A percentile compares a stretch with the other conserved stretches of the same genome.
Evolutionary conservation across 352 stramenopile species (phyloP).

Genomic region (Phytophthora macrochlamydospora): DNA sequence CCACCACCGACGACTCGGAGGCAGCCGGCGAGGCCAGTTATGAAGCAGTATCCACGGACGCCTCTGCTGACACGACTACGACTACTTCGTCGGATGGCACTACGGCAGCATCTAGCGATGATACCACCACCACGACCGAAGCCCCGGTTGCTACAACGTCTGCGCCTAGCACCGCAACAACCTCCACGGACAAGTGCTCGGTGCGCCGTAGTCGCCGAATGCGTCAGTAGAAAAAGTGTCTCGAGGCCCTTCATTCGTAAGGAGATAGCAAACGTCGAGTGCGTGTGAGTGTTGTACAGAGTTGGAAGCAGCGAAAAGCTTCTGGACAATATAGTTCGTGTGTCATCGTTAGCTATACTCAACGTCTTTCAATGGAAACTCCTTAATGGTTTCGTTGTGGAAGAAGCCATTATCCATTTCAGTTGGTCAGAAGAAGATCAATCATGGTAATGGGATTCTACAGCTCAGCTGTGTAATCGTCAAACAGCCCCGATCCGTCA

Average conservation of each 20-base stretch:
- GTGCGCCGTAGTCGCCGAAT: conserved; percentile 16
- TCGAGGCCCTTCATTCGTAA: neutral
- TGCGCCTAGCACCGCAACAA: neutral
- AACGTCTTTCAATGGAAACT: neutral
- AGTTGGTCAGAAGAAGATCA: no score
- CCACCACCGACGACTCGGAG: conserved; percentile 19
- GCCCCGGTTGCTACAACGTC: conserved; percentile 9
- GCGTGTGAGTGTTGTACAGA: conserved; percentile 2
- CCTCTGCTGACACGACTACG: conserved; percentile 4
- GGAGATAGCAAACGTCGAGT: neutral
- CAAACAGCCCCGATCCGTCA: neutral
- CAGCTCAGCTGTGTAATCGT: neutral
- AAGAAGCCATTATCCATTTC: no score
- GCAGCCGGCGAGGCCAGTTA: conserved; percentile 19
- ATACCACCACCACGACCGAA: conserved; percentile 10
- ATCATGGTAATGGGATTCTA: neutral
- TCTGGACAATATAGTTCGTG: neutral
- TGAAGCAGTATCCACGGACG: neutral
- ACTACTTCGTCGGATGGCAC: conserved; percentile 8
- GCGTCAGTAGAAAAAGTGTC: conserved; percentile 6
- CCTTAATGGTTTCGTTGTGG: no score
- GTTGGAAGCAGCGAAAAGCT: neutral
- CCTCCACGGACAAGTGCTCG: conserved; percentile 20
- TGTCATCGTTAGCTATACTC: neutral
- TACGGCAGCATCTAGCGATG: conserved; percentile 1